A percentile compares a stretch with the other conserved stretches of the same genome.
Conservation (phyloP, 2,329 filamentous ascomycete species). For the Ophiostoma angusticollis region DNA sequence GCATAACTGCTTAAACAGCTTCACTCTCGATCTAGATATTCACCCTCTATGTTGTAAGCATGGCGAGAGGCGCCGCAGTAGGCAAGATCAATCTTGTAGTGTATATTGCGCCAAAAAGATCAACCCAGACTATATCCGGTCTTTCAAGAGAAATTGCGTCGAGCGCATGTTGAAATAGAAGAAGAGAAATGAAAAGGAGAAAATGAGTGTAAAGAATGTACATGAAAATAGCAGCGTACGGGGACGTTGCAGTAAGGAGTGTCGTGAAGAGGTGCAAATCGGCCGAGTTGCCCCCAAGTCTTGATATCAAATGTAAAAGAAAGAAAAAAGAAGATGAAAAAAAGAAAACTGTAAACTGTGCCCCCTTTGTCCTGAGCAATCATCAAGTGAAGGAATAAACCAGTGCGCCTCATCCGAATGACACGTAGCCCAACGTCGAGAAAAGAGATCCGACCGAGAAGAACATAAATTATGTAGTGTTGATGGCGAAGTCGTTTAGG, state of each 20-base stretch:
- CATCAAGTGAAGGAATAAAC: too few relatives aligned
- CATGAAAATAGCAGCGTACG: slow-evolving; percentile 1
- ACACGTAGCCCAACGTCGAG: not conserved
- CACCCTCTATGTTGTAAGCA: too few relatives aligned
- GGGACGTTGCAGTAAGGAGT: too few relatives aligned
- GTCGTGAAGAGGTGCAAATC: not conserved
- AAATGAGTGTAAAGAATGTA: slow-evolving; percentile 3
- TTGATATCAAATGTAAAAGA: slow-evolving; percentile 25
- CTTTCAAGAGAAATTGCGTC: not conserved
- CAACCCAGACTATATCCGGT: too few relatives aligned
- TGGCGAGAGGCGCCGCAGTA: too few relatives aligned
- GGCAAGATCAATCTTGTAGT: too few relatives aligned
- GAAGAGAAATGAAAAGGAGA: slow-evolving; percentile 1
- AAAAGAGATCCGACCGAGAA: not conserved
- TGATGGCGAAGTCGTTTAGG: too few relatives aligned
- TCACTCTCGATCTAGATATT: too few relatives aligned
- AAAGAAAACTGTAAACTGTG: not conserved
- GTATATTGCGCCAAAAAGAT: not conserved
- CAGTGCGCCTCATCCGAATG: too few relatives aligned
- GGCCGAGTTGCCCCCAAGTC: too few relatives aligned
- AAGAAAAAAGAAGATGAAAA: not conserved
- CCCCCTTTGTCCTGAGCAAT: too few relatives aligned
- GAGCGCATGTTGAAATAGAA: slow-evolving; percentile 1
- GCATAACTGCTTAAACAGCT: slow-evolving; percentile 3
- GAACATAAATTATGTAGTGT: too few relatives aligned